These are phyloP conservation scores for Nemophila menziesii DNA, from an alignment of 257 asterid genomes.

Conservation along the genomic window DNA sequence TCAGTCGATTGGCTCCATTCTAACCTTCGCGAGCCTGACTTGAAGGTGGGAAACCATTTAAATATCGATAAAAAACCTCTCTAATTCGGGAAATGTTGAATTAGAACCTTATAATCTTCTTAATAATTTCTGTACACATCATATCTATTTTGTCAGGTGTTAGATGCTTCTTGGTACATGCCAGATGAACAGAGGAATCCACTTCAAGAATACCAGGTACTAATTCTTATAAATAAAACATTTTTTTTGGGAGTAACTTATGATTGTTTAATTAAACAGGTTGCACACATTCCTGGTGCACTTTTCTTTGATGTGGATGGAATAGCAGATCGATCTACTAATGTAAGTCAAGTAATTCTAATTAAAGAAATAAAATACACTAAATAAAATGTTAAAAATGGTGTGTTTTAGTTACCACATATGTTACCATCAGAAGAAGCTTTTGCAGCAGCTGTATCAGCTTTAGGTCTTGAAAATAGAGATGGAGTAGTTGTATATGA, in stretches of 20 bases:
- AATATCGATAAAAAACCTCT: not conserved
- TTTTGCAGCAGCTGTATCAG: slow-evolving; percentile 95
- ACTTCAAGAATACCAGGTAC: slow-evolving; percentile 94
- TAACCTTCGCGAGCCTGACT: slow-evolving; percentile 61
- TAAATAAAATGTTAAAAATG: slow-evolving; percentile 3
- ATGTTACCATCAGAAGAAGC: slow-evolving; percentile 98
- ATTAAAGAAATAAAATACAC: not conserved
- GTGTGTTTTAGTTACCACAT: slow-evolving; percentile 70
- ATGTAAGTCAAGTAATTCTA: slow-evolving; percentile 21
- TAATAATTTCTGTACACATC: not conserved
- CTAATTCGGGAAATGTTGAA: not conserved
- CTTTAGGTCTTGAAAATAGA: slow-evolving; percentile 89
- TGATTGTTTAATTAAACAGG: slow-evolving; percentile 33
- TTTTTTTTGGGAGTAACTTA: not conserved
- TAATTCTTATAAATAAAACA: slow-evolving; percentile 4
- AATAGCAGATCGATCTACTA: slow-evolving; percentile 59
- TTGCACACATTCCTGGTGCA: slow-evolving; percentile 97
- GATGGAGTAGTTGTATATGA: slow-evolving; percentile 87
- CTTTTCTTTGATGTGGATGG: slow-evolving; percentile 92
- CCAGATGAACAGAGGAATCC: slow-evolving; percentile 97
- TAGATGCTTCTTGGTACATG: slow-evolving; percentile 99
- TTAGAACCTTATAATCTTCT: no score
- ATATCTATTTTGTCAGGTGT: slow-evolving; percentile 37
- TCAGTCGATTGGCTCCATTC: slow-evolving; percentile 95
- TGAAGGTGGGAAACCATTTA: slow-evolving; percentile 43